Conservation (phyloP, 1,284 basidiomycete genomes). For the Farysia itapuensis region DNA sequence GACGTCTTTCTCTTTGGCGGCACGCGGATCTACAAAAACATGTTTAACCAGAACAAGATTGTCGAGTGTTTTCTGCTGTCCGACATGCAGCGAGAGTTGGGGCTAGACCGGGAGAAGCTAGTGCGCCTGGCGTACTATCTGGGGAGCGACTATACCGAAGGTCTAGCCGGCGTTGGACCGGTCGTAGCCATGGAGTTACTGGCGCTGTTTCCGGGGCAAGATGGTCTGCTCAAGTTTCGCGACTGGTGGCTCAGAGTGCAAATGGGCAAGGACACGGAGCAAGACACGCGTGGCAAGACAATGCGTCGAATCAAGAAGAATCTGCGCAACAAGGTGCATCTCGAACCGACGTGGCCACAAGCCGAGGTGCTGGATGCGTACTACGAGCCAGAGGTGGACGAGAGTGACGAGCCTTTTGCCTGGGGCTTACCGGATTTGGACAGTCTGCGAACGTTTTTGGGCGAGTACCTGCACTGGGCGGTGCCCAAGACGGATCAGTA, state of each 20-base stretch:
- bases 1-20: constrained; percentile 98
- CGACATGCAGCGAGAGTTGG: constrained; percentile 85
- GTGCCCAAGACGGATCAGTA: constrained; percentile 86
- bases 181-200: constrained; percentile 86
- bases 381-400: constrained; percentile 83
- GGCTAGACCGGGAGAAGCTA: constrained; percentile 81
- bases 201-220: constrained; percentile 60
- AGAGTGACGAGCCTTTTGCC: constrained; percentile 89
- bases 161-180: constrained; percentile 88
- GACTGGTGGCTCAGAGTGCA: constrained; percentile 97
- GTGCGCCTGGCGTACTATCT: constrained; percentile 88
- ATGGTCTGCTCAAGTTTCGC: constrained; percentile 81
- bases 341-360: constrained; percentile 84
- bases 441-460: constrained; percentile 70
- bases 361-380: constrained; percentile 83
- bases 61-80: constrained; percentile 88
- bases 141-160: constrained; percentile 97
- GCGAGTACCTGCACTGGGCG: constrained; percentile 82
- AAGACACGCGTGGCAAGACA: constrained; percentile 66
- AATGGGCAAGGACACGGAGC: constrained; percentile 73
- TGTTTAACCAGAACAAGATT: constrained; percentile 99
- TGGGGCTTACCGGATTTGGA: constrained; percentile 97
- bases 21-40: constrained; percentile 90
- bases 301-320: constrained; percentile 55
- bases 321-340: constrained; percentile 67